A percentile compares a stretch with the other conserved stretches of the same genome.
phyloP scores from a whole-genome alignment of 1,139 yeast genomes.

The Saccharomyces hybrid region DNA sequence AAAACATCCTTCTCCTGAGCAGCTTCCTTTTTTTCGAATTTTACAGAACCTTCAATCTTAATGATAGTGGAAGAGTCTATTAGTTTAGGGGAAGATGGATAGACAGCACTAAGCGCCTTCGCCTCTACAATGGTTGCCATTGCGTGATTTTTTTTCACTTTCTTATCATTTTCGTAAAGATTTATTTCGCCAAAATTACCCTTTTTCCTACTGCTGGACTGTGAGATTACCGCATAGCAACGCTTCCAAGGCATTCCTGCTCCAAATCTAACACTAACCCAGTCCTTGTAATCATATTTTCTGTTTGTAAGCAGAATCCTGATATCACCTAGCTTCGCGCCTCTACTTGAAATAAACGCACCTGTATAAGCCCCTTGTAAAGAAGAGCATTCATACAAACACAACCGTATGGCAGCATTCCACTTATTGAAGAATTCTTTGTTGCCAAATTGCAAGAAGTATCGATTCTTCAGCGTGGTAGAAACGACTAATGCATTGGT shows the following conservation, averaged over 20 bases:
- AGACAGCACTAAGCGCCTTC: conserved; percentile 77
- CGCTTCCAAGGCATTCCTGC: conserved; percentile 97
- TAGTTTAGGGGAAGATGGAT: conserved; percentile 73
- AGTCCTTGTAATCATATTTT: conserved; percentile 80
- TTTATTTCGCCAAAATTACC: conserved; percentile 44
- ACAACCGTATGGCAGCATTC: conserved; percentile 75
- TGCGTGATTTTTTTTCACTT: conserved; percentile 50
- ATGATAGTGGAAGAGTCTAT: conserved; percentile 83
- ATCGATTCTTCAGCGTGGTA: conserved; percentile 84
- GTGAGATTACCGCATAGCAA: conserved; percentile 89
- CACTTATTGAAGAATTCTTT: conserved; percentile 50
- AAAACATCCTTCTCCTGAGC: conserved; percentile 76
- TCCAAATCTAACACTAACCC: conserved; percentile 92
- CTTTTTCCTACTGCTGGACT: conserved; percentile 43
- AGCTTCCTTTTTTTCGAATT: conserved; percentile 52
- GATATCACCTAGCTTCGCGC: conserved; percentile 78
- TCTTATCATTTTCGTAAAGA: conserved; percentile 60
- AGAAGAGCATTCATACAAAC: conserved; percentile 70
- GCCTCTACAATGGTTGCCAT: conserved; percentile 75
- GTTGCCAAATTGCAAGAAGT: conserved; percentile 66
- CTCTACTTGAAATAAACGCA: conserved; percentile 81
- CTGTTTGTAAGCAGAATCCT: conserved; percentile 77
- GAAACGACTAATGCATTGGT: conserved; percentile 78
- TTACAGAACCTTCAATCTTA: conserved; percentile 75
- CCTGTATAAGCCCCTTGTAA: conserved; percentile 95